These are phyloP conservation scores for Nidula niveotomentosa DNA, from an alignment of 1,284 basidiomycete genomes.

Conservation along the genomic window DNA sequence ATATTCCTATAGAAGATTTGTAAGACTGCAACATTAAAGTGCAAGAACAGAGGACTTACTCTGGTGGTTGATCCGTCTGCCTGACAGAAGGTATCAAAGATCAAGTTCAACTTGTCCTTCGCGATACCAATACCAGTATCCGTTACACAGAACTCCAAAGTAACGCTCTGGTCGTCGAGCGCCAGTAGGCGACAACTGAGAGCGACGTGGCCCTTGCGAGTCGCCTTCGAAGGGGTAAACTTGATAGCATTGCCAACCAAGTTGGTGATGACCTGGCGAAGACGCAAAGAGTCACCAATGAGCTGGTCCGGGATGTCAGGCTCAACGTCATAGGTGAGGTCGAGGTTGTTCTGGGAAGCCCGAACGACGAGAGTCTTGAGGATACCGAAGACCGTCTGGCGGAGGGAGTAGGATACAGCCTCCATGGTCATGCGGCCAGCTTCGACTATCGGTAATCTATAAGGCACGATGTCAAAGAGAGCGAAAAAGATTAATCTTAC, in stretches of 20 bases:
- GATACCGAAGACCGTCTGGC: constrained; percentile 96
- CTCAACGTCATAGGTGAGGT: constrained; percentile 96
- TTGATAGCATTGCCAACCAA: constrained; percentile 95
- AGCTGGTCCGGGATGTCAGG: constrained; percentile 96
- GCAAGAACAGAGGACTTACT: constrained; percentile 38
- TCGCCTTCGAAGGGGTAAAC: constrained; percentile 84
- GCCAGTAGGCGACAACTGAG: constrained; percentile 83
- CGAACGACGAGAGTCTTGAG: constrained; percentile 98
- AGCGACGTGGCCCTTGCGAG: constrained; percentile 88
- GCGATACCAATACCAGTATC: constrained; percentile 99
- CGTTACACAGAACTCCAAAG: constrained; percentile 95
- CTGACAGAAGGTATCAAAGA: constrained; percentile 99
- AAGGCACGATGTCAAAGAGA: constrained; percentile 9
- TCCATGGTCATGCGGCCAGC: constrained; percentile 99
- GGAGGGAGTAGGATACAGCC: constrained; percentile 96
- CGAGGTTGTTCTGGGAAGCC: constrained; percentile 96
- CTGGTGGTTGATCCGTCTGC: constrained; percentile 94
- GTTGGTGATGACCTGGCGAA: constrained; percentile 94
- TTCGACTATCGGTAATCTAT: constrained; percentile 65
- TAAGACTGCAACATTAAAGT: constrained; percentile 6
- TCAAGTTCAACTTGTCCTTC: constrained; percentile 97
- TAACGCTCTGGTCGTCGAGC: constrained; percentile 76
- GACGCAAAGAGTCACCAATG: constrained; percentile 93
- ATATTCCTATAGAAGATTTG: constrained; percentile 70
- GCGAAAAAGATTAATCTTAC: constrained; percentile 44